phyloP scores from a whole-genome alignment of 345 rosid genomes.

The Salix arbutifolia region DNA sequence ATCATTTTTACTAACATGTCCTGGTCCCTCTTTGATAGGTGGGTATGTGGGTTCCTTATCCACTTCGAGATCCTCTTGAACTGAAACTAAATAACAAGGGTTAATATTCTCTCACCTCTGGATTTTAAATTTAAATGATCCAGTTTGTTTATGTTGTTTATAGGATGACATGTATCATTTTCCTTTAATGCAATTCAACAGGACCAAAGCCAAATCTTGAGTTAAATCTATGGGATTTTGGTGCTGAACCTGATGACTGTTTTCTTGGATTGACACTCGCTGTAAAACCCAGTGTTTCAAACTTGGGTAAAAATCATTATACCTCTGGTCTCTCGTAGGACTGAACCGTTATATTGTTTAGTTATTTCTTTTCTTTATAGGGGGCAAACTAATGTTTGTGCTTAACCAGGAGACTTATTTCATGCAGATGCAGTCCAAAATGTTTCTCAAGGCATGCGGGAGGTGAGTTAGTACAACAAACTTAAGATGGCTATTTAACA shows the following conservation, averaged over 20 bases:
- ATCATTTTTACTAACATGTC: constrained; percentile 22
- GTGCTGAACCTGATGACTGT: constrained; percentile 74
- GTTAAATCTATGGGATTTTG: constrained; percentile 88
- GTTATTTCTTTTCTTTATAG: background rate
- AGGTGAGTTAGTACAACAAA: constrained; percentile 43
- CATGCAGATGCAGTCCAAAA: constrained; percentile 53
- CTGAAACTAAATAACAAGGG: constrained; percentile 67
- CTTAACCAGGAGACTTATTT: constrained; percentile 12
- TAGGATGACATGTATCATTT: constrained; percentile 1
- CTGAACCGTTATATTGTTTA: background rate
- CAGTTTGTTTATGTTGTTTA: background rate
- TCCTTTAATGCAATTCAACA: constrained; percentile 24
- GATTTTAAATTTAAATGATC: background rate
- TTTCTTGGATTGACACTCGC: constrained; percentile 90
- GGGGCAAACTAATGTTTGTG: background rate
- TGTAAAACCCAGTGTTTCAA: constrained; percentile 74
- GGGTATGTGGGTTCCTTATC: constrained; percentile 55
- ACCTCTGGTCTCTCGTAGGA: background rate
- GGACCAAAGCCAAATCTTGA: constrained; percentile 84
- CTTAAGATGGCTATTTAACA: too few relatives aligned
- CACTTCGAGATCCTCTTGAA: constrained; percentile 71
- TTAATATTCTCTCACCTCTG: constrained; percentile 26
- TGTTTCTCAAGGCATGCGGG: constrained; percentile 51
- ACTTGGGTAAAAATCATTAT: constrained; percentile 44
- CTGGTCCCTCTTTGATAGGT: constrained; percentile 33